Percentiles rank a stretch among this genome's conserved stretches.
These are phyloP conservation scores for Haematococcus lacustris DNA, from an alignment of 139 green algal species.

Conservation along the genomic window DNA sequence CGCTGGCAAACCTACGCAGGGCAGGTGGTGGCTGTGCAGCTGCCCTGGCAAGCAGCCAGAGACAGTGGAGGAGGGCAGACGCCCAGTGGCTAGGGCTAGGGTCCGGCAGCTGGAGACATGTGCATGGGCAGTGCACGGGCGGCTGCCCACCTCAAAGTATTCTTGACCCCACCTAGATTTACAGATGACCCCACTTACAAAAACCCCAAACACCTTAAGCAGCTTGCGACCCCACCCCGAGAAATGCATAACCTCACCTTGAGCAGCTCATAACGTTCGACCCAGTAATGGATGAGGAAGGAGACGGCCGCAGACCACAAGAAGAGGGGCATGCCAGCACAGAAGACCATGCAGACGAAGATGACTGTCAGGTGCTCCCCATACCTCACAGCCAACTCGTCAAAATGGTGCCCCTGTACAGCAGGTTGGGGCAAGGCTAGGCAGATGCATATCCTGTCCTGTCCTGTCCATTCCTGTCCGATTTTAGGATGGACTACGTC, in stretches of 20 bases:
- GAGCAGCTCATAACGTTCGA: slow-evolving; percentile 54
- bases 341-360: slow-evolving; percentile 43
- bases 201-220: neutral
- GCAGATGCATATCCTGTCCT: no score
- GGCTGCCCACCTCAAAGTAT: neutral
- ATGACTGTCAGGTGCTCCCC: slow-evolving; percentile 49
- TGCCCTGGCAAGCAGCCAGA: neutral
- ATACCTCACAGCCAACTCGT: slow-evolving; percentile 13
- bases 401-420: slow-evolving; percentile 14
- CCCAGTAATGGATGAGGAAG: slow-evolving; percentile 34
- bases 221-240: neutral
- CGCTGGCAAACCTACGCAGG: slow-evolving; percentile 12
- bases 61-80: neutral
- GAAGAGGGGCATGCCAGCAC: slow-evolving; percentile 35
- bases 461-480: no score
- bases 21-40: neutral
- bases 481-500: no score
- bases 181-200: neutral
- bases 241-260: slow-evolving; percentile 9
- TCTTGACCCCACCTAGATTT: neutral
- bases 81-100: neutral
- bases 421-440: no score
- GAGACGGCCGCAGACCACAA: slow-evolving; percentile 29
- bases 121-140: neutral
- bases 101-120: neutral